Evolutionary conservation across 2,329 filamentous ascomycete genomes (phyloP), one percentile per base, ranked within the genome.

Genomic region (Nothopassalora personata): DNA sequence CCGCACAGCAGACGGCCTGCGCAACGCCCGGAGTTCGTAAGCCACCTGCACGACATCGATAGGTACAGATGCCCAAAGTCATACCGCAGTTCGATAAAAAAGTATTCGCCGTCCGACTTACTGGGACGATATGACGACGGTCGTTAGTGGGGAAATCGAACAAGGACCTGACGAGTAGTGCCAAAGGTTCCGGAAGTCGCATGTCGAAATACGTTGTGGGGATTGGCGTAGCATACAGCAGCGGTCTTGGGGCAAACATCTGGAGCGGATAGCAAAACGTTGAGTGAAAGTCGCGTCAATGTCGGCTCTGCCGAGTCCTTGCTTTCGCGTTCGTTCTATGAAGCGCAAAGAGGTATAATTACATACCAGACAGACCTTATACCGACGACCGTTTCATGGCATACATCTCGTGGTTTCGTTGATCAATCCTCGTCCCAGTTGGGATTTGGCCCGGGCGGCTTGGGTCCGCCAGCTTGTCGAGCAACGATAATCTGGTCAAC

Each of bases 401-500:
- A 51, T 51, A 34, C 49, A 51, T 31, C 34, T 34, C 49, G 30
- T 51, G 27, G 2, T n/a, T 30, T 51, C 49, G 30, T 51, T 34
- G 15, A 19, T 51, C 28, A 51, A 34, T 88, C 86, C 70, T 87
- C 83, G 73, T 88, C 86, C 86, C 86, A 87, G 71, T 85, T 85
- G 49, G 92, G 88, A 78, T 97, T 97, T 67, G 91, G 94, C 50
- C 89, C 92, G 31, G 94, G 94, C 58, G 93, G 93, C 83, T 99
- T 99, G 23, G 95, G 94, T 39, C 94, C 94, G 72, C 94, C 94
- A 51, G 95, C 94, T 79, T 97, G 94, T 78, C 93, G 86, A 64
- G 95, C 92, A 59, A 99, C 94, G 73, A 99, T 99, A 72, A 99
- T 99, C 79, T 99, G 95, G 77, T 99, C 94, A 43, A 99, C 94